Conservation (phyloP, 2,329 filamentous ascomycete species). For the Elsinoe arachidis region DNA sequence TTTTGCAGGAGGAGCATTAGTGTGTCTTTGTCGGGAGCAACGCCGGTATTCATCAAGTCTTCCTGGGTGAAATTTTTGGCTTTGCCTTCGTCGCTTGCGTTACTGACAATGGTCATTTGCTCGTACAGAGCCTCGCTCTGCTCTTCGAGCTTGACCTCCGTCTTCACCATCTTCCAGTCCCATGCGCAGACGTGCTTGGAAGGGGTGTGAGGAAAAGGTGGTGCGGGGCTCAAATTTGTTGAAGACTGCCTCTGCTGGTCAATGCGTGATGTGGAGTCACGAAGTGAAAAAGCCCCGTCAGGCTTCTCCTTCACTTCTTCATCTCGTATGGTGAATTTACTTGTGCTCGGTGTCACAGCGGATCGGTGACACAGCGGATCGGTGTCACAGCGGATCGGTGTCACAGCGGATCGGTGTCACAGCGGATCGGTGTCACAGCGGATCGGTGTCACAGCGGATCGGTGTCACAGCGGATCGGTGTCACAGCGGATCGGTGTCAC, state of each 20-base stretch:
- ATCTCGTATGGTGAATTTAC: no score
- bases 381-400: no score
- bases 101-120: constrained; percentile 17
- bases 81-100: constrained; percentile 22
- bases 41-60: constrained; percentile 22
- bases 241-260: neutral
- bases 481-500: no score
- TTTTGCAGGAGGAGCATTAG: constrained; percentile 26
- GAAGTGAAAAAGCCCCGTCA: no score
- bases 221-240: constrained; percentile 1
- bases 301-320: neutral
- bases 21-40: constrained; percentile 18
- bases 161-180: neutral
- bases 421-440: no score
- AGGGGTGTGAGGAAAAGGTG: neutral
- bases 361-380: no score
- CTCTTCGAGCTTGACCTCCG: constrained; percentile 19
- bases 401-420: no score
- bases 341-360: no score
- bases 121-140: constrained; percentile 24
- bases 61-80: constrained; percentile 27
- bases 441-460: no score
- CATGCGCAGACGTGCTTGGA: neutral
- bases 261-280: no score
- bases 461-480: no score